Conservation (phyloP, 805 yeast species). For the Pichia kluyveri region DNA sequence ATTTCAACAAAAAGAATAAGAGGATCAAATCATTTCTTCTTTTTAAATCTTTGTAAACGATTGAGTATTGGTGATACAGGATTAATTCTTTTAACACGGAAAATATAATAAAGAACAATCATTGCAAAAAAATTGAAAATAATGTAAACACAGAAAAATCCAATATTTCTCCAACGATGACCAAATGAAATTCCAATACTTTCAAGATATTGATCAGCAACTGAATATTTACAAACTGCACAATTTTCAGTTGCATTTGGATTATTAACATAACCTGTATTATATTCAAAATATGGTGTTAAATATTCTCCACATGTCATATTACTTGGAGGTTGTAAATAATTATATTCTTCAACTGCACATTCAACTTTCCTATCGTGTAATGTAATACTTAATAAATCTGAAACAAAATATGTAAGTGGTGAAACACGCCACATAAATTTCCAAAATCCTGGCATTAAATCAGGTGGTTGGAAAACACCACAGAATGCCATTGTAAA, state of each 20-base stretch:
- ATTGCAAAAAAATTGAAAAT: constrained; percentile 38
- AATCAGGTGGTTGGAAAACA: constrained; percentile 45
- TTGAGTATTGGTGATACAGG: neutral
- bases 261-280: constrained; percentile 50
- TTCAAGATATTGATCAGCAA: constrained; percentile 39
- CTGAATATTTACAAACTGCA: constrained; percentile 37
- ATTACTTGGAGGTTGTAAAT: constrained; percentile 47
- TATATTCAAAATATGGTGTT: constrained; percentile 25
- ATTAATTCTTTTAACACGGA: constrained; percentile 22
- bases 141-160: constrained; percentile 50
- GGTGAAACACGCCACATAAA: constrained; percentile 75
- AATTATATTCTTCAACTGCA: constrained; percentile 36
- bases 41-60: neutral
- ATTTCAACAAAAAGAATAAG: no score
- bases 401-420: constrained; percentile 58
- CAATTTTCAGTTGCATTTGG: constrained; percentile 40
- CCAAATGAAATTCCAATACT: constrained; percentile 34
- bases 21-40: no score
- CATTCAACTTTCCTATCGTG: constrained; percentile 48
- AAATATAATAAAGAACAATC: constrained; percentile 27
- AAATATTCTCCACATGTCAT: constrained; percentile 56
- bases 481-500: constrained; percentile 61
- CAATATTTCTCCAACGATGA: constrained; percentile 60
- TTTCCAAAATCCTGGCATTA: constrained; percentile 78
- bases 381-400: constrained; percentile 37